These are phyloP conservation scores for Pythium monospermum DNA, from an alignment of 352 stramenopile species.

Conservation along the genomic window DNA sequence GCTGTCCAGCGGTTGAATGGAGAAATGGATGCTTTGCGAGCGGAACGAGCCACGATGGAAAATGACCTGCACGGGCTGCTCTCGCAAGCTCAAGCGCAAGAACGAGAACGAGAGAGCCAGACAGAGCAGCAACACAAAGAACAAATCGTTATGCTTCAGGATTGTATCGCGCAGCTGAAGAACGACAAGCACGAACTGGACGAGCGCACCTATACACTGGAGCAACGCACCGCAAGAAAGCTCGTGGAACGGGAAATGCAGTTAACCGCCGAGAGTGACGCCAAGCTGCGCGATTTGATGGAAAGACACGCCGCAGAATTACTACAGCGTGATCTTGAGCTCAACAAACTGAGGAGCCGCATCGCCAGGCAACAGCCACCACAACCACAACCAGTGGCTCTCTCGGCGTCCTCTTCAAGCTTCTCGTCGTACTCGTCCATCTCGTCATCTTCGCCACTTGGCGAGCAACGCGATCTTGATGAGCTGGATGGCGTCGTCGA, in stretches of 20 bases:
- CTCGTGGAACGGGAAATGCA: conserved; percentile 30
- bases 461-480: conserved; percentile 16
- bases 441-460: conserved; percentile 21
- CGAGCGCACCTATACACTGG: conserved; percentile 22
- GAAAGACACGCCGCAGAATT: conserved; percentile 40
- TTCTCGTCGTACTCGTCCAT: conserved; percentile 23
- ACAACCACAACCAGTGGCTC: conserved; percentile 1
- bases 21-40: not conserved
- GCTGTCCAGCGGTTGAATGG: conserved; percentile 18
- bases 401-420: conserved; percentile 2
- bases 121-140: conserved; percentile 6
- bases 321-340: conserved; percentile 18
- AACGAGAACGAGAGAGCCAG: not conserved
- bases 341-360: conserved; percentile 6
- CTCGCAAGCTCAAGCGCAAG: not conserved
- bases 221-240: conserved; percentile 27
- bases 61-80: not conserved
- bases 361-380: not conserved
- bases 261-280: conserved; percentile 35
- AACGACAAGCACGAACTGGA: conserved; percentile 5
- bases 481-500: conserved; percentile 7
- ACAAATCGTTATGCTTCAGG: conserved; percentile 12
- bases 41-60: not conserved
- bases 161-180: conserved; percentile 15
- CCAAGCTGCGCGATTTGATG: conserved; percentile 29